Evolutionary conservation across 2,329 filamentous ascomycete genomes (phyloP).

Genomic region (Davidsoniella virescens): DNA sequence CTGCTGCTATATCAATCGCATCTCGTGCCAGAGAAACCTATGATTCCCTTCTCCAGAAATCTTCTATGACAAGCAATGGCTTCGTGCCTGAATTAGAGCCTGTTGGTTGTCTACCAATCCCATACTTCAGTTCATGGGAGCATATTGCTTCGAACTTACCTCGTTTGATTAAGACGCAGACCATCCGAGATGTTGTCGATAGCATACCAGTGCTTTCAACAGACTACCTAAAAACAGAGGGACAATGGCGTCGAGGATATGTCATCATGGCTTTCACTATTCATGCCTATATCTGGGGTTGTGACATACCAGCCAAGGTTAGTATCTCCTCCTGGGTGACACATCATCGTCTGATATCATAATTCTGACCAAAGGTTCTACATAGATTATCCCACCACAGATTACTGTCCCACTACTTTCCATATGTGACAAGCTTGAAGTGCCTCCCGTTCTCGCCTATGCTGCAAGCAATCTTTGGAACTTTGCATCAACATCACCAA

Average conservation of each 20-base stretch:
- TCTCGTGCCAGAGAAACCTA: background rate
- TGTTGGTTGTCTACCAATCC: conserved; percentile 62
- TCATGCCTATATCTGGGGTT: conserved; percentile 93
- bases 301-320: conserved; percentile 52
- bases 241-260: conserved; percentile 90
- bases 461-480: conserved; percentile 90
- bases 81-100: conserved; percentile 76
- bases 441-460: conserved; percentile 87
- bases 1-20: background rate
- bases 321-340: background rate
- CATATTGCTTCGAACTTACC: conserved; percentile 71
- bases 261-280: conserved; percentile 78
- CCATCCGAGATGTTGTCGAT: conserved; percentile 65
- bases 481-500: conserved; percentile 75
- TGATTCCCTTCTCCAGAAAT: background rate
- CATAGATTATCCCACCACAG: conserved; percentile 54
- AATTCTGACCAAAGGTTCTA: too few relatives aligned
- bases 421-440: conserved; percentile 61
- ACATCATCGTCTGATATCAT: too few relatives aligned
- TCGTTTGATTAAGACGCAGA: conserved; percentile 66
- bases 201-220: conserved; percentile 71
- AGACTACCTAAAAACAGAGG: conserved; percentile 58
- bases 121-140: conserved; percentile 94
- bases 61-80: conserved; percentile 42
- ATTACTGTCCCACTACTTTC: conserved; percentile 70